Conservation (phyloP, 2,329 filamentous ascomycete genomes). For the Blumeriella jaapii region DNA sequence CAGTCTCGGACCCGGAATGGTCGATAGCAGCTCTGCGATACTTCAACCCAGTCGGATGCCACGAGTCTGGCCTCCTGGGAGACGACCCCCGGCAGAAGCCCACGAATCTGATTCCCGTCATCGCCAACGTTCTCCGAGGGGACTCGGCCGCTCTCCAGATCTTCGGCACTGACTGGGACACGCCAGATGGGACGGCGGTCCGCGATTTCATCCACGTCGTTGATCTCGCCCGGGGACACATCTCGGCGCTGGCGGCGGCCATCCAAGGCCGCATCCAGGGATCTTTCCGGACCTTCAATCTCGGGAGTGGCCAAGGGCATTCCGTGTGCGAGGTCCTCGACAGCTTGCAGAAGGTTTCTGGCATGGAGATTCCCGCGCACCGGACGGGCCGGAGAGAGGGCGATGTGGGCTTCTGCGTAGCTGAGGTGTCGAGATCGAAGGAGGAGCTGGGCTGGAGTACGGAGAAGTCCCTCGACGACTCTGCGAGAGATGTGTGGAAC, state of each 20-base stretch:
- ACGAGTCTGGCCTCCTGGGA: conserved; percentile 48
- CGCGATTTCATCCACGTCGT: conserved; percentile 56
- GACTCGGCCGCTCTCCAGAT: conserved; percentile 40
- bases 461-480: conserved; percentile 11
- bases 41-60: conserved; percentile 55
- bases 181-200: conserved; percentile 50
- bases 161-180: conserved; percentile 53
- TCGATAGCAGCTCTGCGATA: conserved; percentile 50
- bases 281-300: conserved; percentile 33
- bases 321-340: conserved; percentile 32
- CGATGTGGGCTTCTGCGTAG: conserved; percentile 33
- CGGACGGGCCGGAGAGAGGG: conserved; percentile 29
- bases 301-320: conserved; percentile 33
- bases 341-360: conserved; percentile 28
- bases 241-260: conserved; percentile 39
- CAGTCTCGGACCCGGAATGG: conserved; percentile 46
- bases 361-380: conserved; percentile 26
- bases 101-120: conserved; percentile 52
- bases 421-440: conserved; percentile 29
- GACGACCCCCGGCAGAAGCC: conserved; percentile 51
- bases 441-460: conserved; percentile 31
- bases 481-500: conserved; percentile 11
- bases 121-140: conserved; percentile 47
- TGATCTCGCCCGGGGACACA: conserved; percentile 50
- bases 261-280: conserved; percentile 26